A percentile compares a stretch with the other conserved stretches of the same genome.
phyloP scores from a whole-genome alignment of 2,329 filamentous ascomycete genomes.

The Botrytis cinerea region DNA sequence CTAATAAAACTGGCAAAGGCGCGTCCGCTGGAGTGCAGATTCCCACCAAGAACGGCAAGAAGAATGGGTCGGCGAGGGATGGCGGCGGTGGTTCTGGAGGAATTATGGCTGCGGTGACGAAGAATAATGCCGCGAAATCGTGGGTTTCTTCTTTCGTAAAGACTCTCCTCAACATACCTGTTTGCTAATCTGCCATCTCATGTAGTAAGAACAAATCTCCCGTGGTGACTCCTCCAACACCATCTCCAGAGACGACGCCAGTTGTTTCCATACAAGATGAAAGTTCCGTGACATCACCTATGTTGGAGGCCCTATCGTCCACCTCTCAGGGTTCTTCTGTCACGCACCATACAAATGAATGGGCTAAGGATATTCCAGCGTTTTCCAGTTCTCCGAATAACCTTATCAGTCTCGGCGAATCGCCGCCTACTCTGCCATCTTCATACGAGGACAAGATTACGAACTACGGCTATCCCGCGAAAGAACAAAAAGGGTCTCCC shows the following conservation, averaged over 20 bases:
- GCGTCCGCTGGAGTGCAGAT: constrained; percentile 35
- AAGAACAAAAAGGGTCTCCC: constrained; percentile 38
- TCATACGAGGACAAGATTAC: constrained; percentile 40
- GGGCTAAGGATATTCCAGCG: constrained; percentile 48
- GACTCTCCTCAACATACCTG: constrained; percentile 1
- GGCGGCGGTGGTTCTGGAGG: constrained; percentile 31
- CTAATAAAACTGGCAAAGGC: constrained; percentile 35
- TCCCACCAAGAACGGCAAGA: constrained; percentile 39
- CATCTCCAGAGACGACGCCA: constrained; percentile 39
- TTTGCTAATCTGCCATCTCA: constrained; percentile 18
- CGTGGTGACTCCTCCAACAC: constrained; percentile 24
- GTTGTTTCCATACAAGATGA: constrained; percentile 31
- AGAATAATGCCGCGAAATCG: constrained; percentile 40
- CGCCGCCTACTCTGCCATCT: constrained; percentile 45
- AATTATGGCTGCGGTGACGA: constrained; percentile 40
- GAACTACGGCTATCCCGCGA: constrained; percentile 37
- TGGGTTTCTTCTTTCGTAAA: constrained; percentile 30
- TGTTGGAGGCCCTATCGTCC: constrained; percentile 40
- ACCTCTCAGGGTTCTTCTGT: constrained; percentile 34
- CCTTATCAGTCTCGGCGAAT: constrained; percentile 48
- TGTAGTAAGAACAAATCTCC: constrained; percentile 25
- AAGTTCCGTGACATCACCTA: constrained; percentile 35
- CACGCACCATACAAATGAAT: constrained; percentile 45
- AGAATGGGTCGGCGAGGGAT: constrained; percentile 43
- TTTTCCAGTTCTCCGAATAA: constrained; percentile 47